phyloP scores from a whole-genome alignment of 2,329 filamentous ascomycete species.

The Fusarium secorum region DNA sequence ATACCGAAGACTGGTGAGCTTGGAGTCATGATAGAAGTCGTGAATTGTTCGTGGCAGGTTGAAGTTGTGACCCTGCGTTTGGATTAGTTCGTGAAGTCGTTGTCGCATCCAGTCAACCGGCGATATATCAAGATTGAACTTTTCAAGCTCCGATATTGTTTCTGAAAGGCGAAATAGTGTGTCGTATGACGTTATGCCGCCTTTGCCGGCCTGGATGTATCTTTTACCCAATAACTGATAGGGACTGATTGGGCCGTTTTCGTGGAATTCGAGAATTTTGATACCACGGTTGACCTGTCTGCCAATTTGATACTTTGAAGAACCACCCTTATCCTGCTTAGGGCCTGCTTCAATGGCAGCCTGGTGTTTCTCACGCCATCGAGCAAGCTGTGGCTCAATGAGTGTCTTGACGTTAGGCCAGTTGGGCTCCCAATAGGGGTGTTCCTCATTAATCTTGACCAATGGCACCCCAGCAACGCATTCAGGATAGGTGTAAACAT shows the following conservation, averaged over 20 bases:
- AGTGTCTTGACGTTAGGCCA: slow-evolving; percentile 58
- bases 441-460: slow-evolving; percentile 56
- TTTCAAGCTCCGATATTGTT: slow-evolving; percentile 61
- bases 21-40: slow-evolving; percentile 64
- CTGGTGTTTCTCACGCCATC: slow-evolving; percentile 58
- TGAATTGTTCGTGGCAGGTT: slow-evolving; percentile 60
- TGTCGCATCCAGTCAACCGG: slow-evolving; percentile 66
- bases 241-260: slow-evolving; percentile 60
- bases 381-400: slow-evolving; percentile 54
- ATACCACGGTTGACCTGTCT: slow-evolving; percentile 65
- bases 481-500: slow-evolving; percentile 58
- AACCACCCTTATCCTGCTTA: slow-evolving; percentile 46
- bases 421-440: slow-evolving; percentile 64
- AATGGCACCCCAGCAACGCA: slow-evolving; percentile 63
- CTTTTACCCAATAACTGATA: slow-evolving; percentile 64
- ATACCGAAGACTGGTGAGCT: slow-evolving; percentile 57
- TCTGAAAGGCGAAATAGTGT: slow-evolving; percentile 64
- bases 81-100: slow-evolving; percentile 60
- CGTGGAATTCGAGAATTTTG: slow-evolving; percentile 61
- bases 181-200: slow-evolving; percentile 60
- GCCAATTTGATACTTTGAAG: slow-evolving; percentile 61
- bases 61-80: slow-evolving; percentile 55
- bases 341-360: slow-evolving; percentile 46
- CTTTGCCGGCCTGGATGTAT: slow-evolving; percentile 54
- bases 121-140: slow-evolving; percentile 60